Evolutionary conservation across 441 rosid species (phyloP).

Genomic region (Adansonia grandidieri): DNA sequence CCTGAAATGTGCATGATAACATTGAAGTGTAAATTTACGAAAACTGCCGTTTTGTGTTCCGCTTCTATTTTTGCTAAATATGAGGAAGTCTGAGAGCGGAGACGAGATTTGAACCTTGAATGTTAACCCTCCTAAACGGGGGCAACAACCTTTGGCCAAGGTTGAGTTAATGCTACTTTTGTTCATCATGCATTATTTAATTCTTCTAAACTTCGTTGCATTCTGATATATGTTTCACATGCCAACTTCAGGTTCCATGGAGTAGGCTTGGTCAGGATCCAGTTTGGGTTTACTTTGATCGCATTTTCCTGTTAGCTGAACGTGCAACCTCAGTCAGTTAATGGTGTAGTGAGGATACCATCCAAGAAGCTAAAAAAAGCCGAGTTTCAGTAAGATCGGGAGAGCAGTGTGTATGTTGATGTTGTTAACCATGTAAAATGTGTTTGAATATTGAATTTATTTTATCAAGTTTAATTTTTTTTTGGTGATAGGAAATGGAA

Average conservation of each 20-base stretch:
- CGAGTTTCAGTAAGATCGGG: conserved; percentile 76
- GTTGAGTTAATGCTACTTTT: neutral
- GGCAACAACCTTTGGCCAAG: neutral
- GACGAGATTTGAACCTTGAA: conserved; percentile 19
- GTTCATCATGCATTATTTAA: conserved; percentile 7
- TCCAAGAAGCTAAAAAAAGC: conserved; percentile 88
- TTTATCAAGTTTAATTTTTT: conserved; percentile 8
- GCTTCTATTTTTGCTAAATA: neutral
- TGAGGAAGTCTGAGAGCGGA: neutral
- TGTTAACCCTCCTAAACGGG: neutral
- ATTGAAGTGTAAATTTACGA: neutral
- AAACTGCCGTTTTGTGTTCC: neutral
- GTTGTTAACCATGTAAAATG: conserved; percentile 7
- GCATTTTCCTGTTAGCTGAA: conserved; percentile 82
- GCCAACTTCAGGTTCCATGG: conserved; percentile 89
- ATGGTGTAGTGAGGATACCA: conserved; percentile 81
- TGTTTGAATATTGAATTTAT: conserved; percentile 28
- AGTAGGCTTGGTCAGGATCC: conserved; percentile 99
- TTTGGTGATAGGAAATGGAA: conserved; percentile 86
- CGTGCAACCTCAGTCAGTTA: conserved; percentile 88
- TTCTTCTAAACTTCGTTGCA: conserved; percentile 8
- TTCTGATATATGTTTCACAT: neutral
- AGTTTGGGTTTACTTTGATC: conserved; percentile 86
- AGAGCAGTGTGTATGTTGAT: conserved; percentile 32
- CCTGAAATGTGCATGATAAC: neutral